These are phyloP conservation scores for Aspergillus panamensis DNA, from an alignment of 495 filamentous ascomycete genomes.

Conservation along the genomic window DNA sequence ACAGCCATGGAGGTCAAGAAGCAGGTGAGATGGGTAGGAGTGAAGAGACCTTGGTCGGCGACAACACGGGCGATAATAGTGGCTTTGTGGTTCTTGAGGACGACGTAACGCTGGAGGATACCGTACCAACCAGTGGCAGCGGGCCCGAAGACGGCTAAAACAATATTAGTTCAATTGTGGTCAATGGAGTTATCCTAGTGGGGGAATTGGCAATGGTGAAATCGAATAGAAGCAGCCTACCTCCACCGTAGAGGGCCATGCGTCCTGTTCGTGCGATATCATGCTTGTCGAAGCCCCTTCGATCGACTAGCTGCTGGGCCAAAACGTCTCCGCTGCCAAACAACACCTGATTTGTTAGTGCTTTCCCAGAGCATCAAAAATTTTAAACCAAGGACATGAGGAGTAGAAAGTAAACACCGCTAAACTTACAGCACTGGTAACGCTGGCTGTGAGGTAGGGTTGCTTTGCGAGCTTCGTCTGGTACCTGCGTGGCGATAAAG, in stretches of 20 bases:
- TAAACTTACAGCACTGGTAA: constrained; percentile 68
- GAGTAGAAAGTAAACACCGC: neutral
- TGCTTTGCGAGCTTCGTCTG: constrained; percentile 74
- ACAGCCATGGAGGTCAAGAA: constrained; percentile 86
- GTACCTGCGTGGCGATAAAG: constrained; percentile 61
- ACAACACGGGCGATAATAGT: constrained; percentile 81
- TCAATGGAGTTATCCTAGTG: neutral
- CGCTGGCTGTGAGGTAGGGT: constrained; percentile 82
- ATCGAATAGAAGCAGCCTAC: constrained; percentile 41
- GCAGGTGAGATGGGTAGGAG: constrained; percentile 71
- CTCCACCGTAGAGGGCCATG: constrained; percentile 90
- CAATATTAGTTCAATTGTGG: constrained; percentile 13
- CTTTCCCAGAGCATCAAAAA: neutral
- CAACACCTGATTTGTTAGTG: constrained; percentile 53
- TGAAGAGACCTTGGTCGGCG: constrained; percentile 82
- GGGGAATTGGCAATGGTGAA: neutral
- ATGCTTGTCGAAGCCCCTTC: constrained; percentile 72
- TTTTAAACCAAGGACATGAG: neutral
- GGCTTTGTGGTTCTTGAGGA: constrained; percentile 57
- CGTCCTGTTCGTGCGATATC: constrained; percentile 76
- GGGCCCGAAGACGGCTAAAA: constrained; percentile 80
- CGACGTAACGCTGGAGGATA: constrained; percentile 68
- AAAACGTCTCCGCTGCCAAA: constrained; percentile 89
- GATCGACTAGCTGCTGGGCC: constrained; percentile 93
- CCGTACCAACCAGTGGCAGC: constrained; percentile 86